These are phyloP conservation scores for Calonectria hawksworthii DNA, from an alignment of 2,329 filamentous ascomycete genomes.

Conservation along the genomic window DNA sequence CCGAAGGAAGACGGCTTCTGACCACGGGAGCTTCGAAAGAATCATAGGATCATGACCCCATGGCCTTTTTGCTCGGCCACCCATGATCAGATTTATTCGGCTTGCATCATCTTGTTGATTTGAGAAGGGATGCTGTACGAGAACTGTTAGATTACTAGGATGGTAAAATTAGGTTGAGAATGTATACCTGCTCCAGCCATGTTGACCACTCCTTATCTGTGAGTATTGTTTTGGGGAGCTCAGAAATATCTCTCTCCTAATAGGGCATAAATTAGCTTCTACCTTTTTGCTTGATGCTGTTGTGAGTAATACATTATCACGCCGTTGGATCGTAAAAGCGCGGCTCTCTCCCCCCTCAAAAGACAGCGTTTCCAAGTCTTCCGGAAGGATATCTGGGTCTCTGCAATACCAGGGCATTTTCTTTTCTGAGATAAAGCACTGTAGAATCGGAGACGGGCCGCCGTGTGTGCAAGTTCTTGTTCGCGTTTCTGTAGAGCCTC, in stretches of 20 bases:
- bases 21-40: conserved; percentile 13
- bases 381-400: not conserved
- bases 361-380: not conserved
- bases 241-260: not conserved
- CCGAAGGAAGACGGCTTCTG: not conserved
- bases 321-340: not conserved
- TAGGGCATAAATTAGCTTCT: not conserved
- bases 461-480: not conserved
- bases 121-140: not conserved
- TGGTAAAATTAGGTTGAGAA: not conserved
- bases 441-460: not conserved
- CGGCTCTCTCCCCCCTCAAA: conserved; percentile 2
- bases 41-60: not conserved
- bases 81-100: not conserved
- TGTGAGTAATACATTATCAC: not conserved
- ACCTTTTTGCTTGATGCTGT: no score
- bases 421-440: no score
- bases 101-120: not conserved
- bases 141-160: not conserved
- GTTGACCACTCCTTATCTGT: not conserved
- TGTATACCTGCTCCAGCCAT: not conserved
- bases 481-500: not conserved
- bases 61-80: not conserved
- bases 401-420: conserved; percentile 19
- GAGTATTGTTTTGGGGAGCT: not conserved